Evolutionary conservation across 2,329 filamentous ascomycete species (phyloP).

Genomic region (Talaromyces sp.): DNA sequence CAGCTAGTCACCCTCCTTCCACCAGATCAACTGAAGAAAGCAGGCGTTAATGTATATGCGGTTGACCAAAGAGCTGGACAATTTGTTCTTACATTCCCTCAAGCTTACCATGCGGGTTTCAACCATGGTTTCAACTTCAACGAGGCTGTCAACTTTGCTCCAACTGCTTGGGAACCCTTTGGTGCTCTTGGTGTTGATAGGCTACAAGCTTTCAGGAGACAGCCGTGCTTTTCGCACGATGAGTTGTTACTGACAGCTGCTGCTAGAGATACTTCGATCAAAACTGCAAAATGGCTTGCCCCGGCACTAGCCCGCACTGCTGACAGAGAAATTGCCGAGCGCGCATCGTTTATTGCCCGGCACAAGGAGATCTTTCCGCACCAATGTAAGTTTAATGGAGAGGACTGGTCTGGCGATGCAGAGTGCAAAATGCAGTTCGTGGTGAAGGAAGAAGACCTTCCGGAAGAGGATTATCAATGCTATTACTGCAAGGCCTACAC

Average conservation of each 20-base stretch:
- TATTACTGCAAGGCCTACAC: slow-evolving; percentile 86
- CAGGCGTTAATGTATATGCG: slow-evolving; percentile 86
- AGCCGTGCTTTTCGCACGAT: slow-evolving; percentile 96
- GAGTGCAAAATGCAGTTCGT: slow-evolving; percentile 57
- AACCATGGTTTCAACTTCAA: slow-evolving; percentile 99
- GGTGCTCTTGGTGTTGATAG: slow-evolving; percentile 81
- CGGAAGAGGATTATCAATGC: slow-evolving; percentile 91
- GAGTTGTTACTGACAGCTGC: slow-evolving; percentile 89
- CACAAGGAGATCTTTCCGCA: slow-evolving; percentile 55
- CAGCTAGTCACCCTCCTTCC: slow-evolving; percentile 95
- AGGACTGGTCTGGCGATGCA: slow-evolving; percentile 36
- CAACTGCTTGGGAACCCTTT: slow-evolving; percentile 88
- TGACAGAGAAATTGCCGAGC: slow-evolving; percentile 63
- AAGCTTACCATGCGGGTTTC: slow-evolving; percentile 96
- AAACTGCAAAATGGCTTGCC: slow-evolving; percentile 90
- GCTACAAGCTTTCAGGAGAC: slow-evolving; percentile 78
- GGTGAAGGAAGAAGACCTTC: slow-evolving; percentile 66
- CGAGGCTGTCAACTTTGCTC: slow-evolving; percentile 96
- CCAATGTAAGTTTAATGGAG: slow-evolving; percentile 47
- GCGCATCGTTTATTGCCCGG: slow-evolving; percentile 61
- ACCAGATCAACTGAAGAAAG: slow-evolving; percentile 86
- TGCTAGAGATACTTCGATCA: slow-evolving; percentile 71
- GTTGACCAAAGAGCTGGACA: slow-evolving; percentile 95
- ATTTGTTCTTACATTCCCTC: slow-evolving; percentile 92
- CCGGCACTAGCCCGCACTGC: slow-evolving; percentile 77